A percentile compares a stretch with the other conserved stretches of the same genome.
Evolutionary conservation across 768 basidiomycete genomes (phyloP).

Genomic region (Rhizopogon vesiculosus): DNA sequence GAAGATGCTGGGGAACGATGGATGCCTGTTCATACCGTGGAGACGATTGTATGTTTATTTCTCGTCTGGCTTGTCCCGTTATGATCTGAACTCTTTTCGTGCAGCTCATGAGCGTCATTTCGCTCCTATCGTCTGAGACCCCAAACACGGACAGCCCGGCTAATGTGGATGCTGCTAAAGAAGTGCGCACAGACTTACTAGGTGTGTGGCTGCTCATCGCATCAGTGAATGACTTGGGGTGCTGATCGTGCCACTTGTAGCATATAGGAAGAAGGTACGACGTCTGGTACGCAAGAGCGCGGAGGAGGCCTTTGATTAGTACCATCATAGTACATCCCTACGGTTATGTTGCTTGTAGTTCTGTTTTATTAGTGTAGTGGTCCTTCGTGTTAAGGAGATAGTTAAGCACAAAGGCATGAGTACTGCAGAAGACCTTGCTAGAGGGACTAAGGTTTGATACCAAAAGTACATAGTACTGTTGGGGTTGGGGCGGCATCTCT

Average conservation of each 20-base stretch:
- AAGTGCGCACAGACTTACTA: slow-evolving; percentile 61
- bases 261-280: slow-evolving; percentile 95
- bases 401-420: too few relatives aligned
- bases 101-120: slow-evolving; percentile 94
- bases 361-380: slow-evolving; percentile 1
- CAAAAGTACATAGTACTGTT: too few relatives aligned
- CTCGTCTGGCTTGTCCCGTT: neutral
- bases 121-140: slow-evolving; percentile 85
- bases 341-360: slow-evolving; percentile 3
- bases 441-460: neutral
- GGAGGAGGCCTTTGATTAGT: slow-evolving; percentile 78
- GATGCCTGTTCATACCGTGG: slow-evolving; percentile 96
- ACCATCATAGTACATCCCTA: neutral
- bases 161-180: slow-evolving; percentile 94
- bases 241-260: slow-evolving; percentile 33
- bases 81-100: neutral
- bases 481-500: too few relatives aligned
- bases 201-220: slow-evolving; percentile 34
- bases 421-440: neutral
- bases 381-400: too few relatives aligned
- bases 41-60: slow-evolving; percentile 73
- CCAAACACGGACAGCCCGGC: slow-evolving; percentile 94
- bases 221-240: slow-evolving; percentile 1
- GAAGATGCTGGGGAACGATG: slow-evolving; percentile 97
- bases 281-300: slow-evolving; percentile 82